Evolutionary conservation across 106 monocot species (phyloP).

Genomic region (Xerophyta viscosa): DNA sequence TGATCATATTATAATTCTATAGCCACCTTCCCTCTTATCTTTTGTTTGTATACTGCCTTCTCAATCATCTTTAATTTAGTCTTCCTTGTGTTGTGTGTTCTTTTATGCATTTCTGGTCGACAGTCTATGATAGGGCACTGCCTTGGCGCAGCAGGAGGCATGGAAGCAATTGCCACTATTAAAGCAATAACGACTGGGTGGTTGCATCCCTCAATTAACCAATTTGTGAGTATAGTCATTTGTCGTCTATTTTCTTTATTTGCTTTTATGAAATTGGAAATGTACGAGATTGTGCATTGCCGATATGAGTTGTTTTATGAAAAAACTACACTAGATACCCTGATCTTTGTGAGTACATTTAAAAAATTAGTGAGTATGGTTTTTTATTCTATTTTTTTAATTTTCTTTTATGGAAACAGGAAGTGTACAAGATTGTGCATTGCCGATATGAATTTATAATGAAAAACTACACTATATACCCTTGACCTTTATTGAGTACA

Average conservation of each 20-base stretch:
- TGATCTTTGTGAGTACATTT: too few species aligned
- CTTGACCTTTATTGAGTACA: too few species aligned
- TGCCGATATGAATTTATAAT: too few species aligned
- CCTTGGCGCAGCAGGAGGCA: constrained; percentile 89
- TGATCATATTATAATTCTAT: background rate
- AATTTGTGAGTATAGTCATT: constrained; percentile 68
- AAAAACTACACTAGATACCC: too few species aligned
- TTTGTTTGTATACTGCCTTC: background rate
- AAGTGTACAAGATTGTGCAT: background rate
- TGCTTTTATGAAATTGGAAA: background rate
- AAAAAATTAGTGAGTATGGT: constrained; percentile 87
- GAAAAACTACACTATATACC: too few species aligned
- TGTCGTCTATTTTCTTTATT: background rate
- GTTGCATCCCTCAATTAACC: constrained; percentile 87
- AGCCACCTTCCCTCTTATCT: too few species aligned
- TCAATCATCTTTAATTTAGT: background rate
- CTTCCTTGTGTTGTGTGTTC: background rate
- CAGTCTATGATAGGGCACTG: constrained; percentile 99
- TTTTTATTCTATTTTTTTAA: background rate
- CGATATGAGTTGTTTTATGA: too few species aligned
- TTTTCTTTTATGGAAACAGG: background rate
- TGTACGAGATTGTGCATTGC: background rate
- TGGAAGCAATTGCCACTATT: constrained; percentile 96
- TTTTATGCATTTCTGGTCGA: background rate
- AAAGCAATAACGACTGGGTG: constrained; percentile 95